A percentile compares a stretch with the other conserved stretches of the same genome.
Evolutionary conservation across 768 basidiomycete genomes (phyloP).

Genomic region (Leccinellum rugosiceps): DNA sequence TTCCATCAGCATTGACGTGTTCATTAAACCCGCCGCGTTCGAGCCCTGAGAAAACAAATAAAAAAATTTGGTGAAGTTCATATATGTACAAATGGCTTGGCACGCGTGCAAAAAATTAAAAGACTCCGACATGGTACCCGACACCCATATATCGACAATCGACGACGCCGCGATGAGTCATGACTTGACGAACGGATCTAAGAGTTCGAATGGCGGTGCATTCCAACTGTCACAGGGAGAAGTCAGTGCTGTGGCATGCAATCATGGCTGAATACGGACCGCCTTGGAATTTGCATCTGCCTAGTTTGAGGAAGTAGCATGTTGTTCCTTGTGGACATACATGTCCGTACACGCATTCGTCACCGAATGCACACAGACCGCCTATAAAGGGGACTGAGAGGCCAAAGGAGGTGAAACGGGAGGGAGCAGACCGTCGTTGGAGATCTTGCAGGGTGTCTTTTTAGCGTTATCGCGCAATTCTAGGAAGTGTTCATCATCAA

Average conservation of each 20-base stretch:
- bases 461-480: constrained; percentile 56
- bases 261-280: constrained; percentile 37
- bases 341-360: constrained; percentile 48
- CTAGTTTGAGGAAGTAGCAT: constrained; percentile 53
- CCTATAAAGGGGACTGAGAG: constrained; percentile 34
- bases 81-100: constrained; percentile 35
- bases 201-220: constrained; percentile 33
- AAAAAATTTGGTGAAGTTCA: constrained; percentile 25
- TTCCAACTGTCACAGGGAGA: constrained; percentile 35
- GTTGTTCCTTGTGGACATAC: constrained; percentile 42
- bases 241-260: constrained; percentile 5
- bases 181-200: constrained; percentile 13
- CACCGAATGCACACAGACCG: constrained; percentile 55
- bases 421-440: constrained; percentile 49
- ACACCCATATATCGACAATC: constrained; percentile 11
- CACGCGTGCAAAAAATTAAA: constrained; percentile 8
- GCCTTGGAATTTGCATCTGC: constrained; percentile 61
- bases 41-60: constrained; percentile 25
- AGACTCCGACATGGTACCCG: constrained; percentile 6
- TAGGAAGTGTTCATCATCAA: constrained; percentile 50
- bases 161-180: constrained; percentile 6
- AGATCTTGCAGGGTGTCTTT: constrained; percentile 57
- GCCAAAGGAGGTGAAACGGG: background rate
- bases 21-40: constrained; percentile 22
- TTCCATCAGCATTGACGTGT: constrained; percentile 34